Base-by-base conservation (phyloP, 371 early-diverging fungal species). In the Apophysomyces ossiformis region DNA sequence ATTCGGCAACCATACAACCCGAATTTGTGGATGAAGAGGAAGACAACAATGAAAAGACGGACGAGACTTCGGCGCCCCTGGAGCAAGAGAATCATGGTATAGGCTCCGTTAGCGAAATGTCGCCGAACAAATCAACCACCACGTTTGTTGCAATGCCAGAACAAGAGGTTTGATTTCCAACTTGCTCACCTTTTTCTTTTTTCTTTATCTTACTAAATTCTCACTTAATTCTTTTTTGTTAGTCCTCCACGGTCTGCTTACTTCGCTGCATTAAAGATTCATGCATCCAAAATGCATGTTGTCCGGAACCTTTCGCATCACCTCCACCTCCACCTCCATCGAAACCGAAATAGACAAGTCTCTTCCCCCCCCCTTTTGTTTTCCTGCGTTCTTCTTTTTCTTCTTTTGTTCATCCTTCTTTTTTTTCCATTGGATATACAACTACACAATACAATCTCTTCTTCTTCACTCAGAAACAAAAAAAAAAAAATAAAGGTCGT, bases 1-100 rank as follows among this genome's bases (percentile, higher is more conserved):
- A 97, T 70, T 91, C 93, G 15, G 91, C 89, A 4, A 96, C 95
- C 0, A 90, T 96, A 43, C 95, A 96, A 72, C 96, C 96, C 4
- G 97, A 96, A 73, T 95, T 94, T 78, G 80, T 86, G 6, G 78
- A 77, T 5, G 60, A 58, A 11, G 58, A 65, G 39, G 64, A 59
- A 16, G 35, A 44, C 37, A 43, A 39, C 43, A 21, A 16, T 58
- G 59, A 37, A 47, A 16, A n/a, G 16, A 50, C 38, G 37, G 35
- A 61, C 11, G 46, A 61, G 45, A 44, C 32, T 9, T 12, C 18
- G 9, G 26, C 54, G 9, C 54, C 26, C 21, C 13, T 45, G 46
- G 46, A 15, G 16, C 46, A 45, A 45, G 16, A 13, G 32, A 26
- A 26, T 26, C 32, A 26, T 26, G 32, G 2, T 26, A 26, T 26